phyloP scores from a whole-genome alignment of 306 rosid species.

The Canavalia ensiformis region DNA sequence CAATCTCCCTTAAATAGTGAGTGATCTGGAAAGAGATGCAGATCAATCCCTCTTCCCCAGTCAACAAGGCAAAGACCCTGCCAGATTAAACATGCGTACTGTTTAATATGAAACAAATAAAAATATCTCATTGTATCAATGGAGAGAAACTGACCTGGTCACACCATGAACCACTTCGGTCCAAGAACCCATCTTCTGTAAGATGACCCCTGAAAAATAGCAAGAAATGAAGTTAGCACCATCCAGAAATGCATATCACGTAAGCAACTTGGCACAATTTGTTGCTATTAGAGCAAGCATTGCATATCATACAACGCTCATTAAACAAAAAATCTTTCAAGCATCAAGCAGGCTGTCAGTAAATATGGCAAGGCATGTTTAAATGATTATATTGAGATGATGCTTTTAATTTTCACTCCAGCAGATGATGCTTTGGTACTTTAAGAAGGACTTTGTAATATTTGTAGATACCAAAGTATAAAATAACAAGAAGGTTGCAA shows the following conservation, averaged over 20 bases:
- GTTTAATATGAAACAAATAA: slow-evolving; percentile 31
- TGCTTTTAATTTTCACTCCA: slow-evolving; percentile 32
- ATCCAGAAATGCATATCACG: slow-evolving; percentile 29
- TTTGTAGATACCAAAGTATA: slow-evolving; percentile 13
- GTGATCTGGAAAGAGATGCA: slow-evolving; percentile 77
- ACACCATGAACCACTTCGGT: slow-evolving; percentile 78
- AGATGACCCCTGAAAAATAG: slow-evolving; percentile 65
- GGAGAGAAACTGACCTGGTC: slow-evolving; percentile 72
- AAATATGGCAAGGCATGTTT: slow-evolving; percentile 15
- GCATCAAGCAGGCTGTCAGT: slow-evolving; percentile 33
- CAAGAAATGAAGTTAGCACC: slow-evolving; percentile 28
- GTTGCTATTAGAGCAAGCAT: slow-evolving; percentile 17
- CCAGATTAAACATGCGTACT: slow-evolving; percentile 42
- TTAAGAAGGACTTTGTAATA: slow-evolving; percentile 23
- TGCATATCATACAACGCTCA: slow-evolving; percentile 14
- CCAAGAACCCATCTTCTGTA: slow-evolving; percentile 65
- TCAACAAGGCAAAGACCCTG: slow-evolving; percentile 98
- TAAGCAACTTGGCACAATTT: slow-evolving; percentile 3
- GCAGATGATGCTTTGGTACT: slow-evolving; percentile 26
- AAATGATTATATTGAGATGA: slow-evolving; percentile 14
- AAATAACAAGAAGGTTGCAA: neutral
- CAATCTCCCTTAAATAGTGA: slow-evolving; percentile 79
- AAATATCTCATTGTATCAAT: slow-evolving; percentile 28
- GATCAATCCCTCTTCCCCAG: slow-evolving; percentile 98
- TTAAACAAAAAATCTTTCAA: slow-evolving; percentile 14